Evolutionary conservation across 2,329 filamentous ascomycete species (phyloP).

Genomic region (Beauveria medogensis): DNA sequence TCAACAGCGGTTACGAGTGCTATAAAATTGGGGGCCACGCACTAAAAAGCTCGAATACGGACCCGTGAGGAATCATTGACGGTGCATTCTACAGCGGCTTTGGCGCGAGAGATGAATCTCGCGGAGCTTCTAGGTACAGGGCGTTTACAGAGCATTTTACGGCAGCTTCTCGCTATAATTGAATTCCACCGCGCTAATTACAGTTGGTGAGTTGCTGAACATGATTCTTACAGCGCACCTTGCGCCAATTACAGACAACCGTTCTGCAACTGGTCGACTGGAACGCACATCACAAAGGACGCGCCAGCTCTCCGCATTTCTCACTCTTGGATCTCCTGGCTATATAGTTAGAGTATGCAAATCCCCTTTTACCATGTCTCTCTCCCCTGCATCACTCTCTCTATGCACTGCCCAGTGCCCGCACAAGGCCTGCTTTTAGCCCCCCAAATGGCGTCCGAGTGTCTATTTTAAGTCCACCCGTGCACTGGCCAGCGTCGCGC

Average conservation of each 20-base stretch:
- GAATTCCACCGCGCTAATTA: no score
- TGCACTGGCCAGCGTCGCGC: background rate
- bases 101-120: no score
- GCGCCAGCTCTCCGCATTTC: slow-evolving; percentile 2
- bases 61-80: background rate
- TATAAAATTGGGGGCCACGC: background rate
- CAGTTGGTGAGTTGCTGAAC: no score
- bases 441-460: background rate
- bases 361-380: background rate
- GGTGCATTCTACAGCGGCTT: background rate
- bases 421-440: background rate
- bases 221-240: background rate
- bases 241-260: background rate
- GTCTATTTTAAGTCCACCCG: background rate
- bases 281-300: background rate
- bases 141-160: no score
- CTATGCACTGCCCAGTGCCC: background rate
- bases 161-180: no score
- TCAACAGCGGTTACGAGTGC: background rate
- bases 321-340: background rate
- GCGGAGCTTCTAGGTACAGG: no score
- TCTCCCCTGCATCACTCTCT: background rate
- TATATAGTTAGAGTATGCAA: background rate
- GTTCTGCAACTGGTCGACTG: background rate
- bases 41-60: background rate